Evolutionary conservation across 345 rosid species (phyloP).

Genomic region (Lepidium aucheri): DNA sequence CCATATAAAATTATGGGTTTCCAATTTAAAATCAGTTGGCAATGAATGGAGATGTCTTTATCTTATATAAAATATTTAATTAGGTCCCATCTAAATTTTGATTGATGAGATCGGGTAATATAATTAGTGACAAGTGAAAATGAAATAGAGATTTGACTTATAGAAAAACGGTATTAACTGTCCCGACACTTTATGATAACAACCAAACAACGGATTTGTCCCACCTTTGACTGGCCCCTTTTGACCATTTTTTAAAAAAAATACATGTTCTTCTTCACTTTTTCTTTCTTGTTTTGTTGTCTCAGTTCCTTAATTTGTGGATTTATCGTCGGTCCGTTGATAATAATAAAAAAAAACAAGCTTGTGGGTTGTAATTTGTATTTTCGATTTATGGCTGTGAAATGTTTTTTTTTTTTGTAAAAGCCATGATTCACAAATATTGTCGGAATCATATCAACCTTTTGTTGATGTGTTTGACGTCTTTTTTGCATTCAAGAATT

Average conservation of each 20-base stretch:
- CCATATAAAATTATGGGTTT: too few species aligned
- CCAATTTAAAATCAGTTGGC: too few species aligned
- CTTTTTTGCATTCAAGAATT: constrained; percentile 10
- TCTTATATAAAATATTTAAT: too few species aligned
- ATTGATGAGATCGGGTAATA: not conserved
- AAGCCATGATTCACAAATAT: constrained; percentile 10
- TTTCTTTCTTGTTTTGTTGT: constrained; percentile 29
- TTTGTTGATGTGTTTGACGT: constrained; percentile 8
- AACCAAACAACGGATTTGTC: constrained; percentile 22
- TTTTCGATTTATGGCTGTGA: constrained; percentile 12
- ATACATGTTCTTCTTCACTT: constrained; percentile 8
- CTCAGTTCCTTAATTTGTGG: constrained; percentile 27
- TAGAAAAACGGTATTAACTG: constrained; percentile 28
- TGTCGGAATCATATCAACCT: constrained; percentile 21
- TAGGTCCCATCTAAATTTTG: too few species aligned
- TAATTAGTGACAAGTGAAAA: constrained; percentile 14
- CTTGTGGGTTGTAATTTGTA: not conserved
- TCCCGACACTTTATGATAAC: constrained; percentile 27
- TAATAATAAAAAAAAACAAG: not conserved
- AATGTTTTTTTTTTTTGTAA: constrained; percentile 3
- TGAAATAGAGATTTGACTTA: constrained; percentile 18
- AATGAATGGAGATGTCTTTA: too few species aligned
- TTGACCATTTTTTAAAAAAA: constrained; percentile 4
- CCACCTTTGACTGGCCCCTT: constrained; percentile 24
- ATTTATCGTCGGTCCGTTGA: constrained; percentile 21